Conservation (phyloP, 1,284 basidiomycete species). For the Phaffia rhodozyma region DNA sequence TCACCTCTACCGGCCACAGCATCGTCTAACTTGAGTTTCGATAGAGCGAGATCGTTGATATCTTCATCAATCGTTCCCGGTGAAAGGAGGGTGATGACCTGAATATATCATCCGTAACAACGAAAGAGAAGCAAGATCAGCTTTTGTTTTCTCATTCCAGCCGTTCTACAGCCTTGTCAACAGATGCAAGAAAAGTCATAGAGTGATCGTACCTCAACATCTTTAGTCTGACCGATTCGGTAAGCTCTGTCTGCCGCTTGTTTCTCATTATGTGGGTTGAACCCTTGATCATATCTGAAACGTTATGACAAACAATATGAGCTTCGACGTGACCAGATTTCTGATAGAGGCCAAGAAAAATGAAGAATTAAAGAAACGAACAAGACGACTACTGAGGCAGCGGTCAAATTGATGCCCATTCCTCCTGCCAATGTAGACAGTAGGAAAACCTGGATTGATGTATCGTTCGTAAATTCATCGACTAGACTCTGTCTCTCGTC, state of each 20-base stretch:
- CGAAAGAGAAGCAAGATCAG: background rate
- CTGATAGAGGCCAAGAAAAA: background rate
- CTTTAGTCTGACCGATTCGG: conserved; percentile 87
- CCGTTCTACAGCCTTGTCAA: conserved; percentile 22
- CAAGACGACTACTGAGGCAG: conserved; percentile 84
- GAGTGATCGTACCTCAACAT: conserved; percentile 50
- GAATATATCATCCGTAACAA: conserved; percentile 20
- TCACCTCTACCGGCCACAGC: conserved; percentile 64
- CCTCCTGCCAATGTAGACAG: conserved; percentile 87
- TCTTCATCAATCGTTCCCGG: conserved; percentile 91
- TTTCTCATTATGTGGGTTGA: conserved; percentile 74
- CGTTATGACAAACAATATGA: background rate
- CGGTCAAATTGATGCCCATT: conserved; percentile 69
- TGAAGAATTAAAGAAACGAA: conserved; percentile 3
- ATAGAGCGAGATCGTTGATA: conserved; percentile 76
- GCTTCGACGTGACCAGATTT: background rate
- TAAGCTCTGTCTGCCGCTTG: conserved; percentile 97
- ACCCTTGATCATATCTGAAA: conserved; percentile 79
- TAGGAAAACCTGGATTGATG: conserved; percentile 80
- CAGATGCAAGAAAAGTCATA: background rate
- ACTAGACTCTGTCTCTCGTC: conserved; percentile 86
- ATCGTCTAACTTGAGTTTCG: conserved; percentile 81
- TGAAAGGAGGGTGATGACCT: conserved; percentile 80
- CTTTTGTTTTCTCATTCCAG: conserved; percentile 29
- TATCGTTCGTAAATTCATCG: conserved; percentile 92